A percentile compares a stretch with the other conserved stretches of the same genome.
Conservation (phyloP, 2,329 filamentous ascomycete genomes). For the Hymenoscyphus linearis region DNA sequence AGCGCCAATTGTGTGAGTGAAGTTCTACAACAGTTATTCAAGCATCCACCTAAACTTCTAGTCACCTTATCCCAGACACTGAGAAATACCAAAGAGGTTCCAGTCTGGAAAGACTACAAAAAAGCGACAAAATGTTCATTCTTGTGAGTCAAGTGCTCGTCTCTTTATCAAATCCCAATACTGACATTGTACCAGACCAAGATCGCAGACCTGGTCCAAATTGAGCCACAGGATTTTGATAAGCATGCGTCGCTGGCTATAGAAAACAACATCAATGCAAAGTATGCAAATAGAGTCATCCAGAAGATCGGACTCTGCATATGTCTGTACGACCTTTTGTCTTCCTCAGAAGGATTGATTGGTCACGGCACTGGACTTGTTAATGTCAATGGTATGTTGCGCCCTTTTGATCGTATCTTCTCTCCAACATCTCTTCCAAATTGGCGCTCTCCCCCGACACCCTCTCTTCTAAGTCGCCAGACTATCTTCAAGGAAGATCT, state of each 20-base stretch:
- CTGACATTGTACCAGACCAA: slow-evolving; percentile 60
- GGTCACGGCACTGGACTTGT: slow-evolving; percentile 88
- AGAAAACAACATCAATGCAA: slow-evolving; percentile 93
- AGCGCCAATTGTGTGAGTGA: too few species aligned
- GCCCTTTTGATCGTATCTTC: neutral
- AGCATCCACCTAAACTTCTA: neutral
- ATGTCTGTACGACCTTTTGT: slow-evolving; percentile 85
- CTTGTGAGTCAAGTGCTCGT: slow-evolving; percentile 35
- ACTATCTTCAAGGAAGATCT: neutral
- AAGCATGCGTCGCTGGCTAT: slow-evolving; percentile 79
- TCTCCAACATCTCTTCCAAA: too few species aligned
- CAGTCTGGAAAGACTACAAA: neutral
- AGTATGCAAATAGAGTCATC: slow-evolving; percentile 93
- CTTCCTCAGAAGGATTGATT: slow-evolving; percentile 87
- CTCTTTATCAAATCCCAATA: neutral
- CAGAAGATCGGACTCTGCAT: slow-evolving; percentile 93
- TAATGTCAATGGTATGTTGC: slow-evolving; percentile 75
- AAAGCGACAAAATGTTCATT: slow-evolving; percentile 40
- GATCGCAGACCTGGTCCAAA: slow-evolving; percentile 89
- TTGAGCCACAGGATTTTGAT: slow-evolving; percentile 80
- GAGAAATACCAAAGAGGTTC: neutral
- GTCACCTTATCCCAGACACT: neutral
- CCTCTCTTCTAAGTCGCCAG: too few species aligned
- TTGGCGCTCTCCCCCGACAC: too few species aligned
- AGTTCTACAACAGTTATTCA: neutral